A percentile compares a stretch with the other conserved stretches of the same genome.
phyloP scores from a whole-genome alignment of 176 grass and related monocot species.

The Saccharum officinarum region DNA sequence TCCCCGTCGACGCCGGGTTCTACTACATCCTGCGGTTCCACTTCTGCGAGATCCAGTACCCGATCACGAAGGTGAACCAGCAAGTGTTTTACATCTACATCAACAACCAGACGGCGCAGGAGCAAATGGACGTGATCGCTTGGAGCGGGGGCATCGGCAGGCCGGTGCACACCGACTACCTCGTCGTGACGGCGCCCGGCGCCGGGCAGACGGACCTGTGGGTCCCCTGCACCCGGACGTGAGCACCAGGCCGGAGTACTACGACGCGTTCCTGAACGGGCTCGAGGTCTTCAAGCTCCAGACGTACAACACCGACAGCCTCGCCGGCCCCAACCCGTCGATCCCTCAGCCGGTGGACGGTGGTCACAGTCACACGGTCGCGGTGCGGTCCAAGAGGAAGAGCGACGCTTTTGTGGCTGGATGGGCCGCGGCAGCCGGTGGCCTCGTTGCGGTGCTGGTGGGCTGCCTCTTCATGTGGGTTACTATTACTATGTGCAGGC shows the following conservation, averaged over 20 bases:
- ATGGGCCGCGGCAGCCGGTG: constrained; percentile 7
- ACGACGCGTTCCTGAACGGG: constrained; percentile 51
- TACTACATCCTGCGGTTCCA: constrained; percentile 47
- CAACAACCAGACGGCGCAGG: constrained; percentile 43
- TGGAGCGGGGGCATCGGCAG: constrained; percentile 22
- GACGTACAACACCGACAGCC: constrained; percentile 12
- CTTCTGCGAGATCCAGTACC: constrained; percentile 63
- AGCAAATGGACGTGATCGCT: constrained; percentile 8
- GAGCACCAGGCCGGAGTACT: constrained; percentile 3
- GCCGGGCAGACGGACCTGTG: constrained; percentile 40
- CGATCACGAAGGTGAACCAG: constrained; percentile 37
- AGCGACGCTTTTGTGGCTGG: not conserved
- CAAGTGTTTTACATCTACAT: constrained; percentile 43
- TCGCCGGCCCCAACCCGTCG: constrained; percentile 33
- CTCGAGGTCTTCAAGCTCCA: constrained; percentile 61
- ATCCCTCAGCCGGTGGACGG: not conserved
- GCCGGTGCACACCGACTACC: constrained; percentile 33
- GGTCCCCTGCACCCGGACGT: constrained; percentile 50
- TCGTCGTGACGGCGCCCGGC: not conserved
- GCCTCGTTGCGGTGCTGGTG: not conserved
- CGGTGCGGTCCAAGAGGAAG: not conserved
- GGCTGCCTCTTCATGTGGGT: not conserved
- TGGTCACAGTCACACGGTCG: not conserved
- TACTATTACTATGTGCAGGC: not conserved
- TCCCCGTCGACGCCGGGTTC: constrained; percentile 49